Conservation (phyloP, 805 yeast species). For the Wickerhamomyces strasburgensis region DNA sequence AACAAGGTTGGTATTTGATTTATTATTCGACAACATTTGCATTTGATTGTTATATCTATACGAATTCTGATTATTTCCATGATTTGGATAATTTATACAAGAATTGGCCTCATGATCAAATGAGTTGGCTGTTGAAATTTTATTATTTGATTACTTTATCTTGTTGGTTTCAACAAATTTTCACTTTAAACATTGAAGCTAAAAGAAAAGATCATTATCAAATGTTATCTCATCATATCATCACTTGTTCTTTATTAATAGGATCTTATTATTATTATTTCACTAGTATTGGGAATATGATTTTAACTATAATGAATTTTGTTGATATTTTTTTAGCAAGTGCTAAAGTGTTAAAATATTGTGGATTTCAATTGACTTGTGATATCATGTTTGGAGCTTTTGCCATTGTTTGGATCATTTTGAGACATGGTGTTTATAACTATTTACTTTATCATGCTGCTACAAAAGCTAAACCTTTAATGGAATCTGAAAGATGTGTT, state of each 20-base stretch:
- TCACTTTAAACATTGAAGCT: constrained; percentile 72
- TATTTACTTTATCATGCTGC: constrained; percentile 59
- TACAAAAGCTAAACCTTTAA: constrained; percentile 38
- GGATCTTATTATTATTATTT: constrained; percentile 75
- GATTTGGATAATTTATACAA: constrained; percentile 54
- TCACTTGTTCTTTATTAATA: constrained; percentile 60
- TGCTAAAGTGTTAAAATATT: constrained; percentile 76
- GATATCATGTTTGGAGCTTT: constrained; percentile 67
- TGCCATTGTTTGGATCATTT: constrained; percentile 59
- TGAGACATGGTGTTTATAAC: constrained; percentile 72
- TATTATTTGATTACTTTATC: constrained; percentile 73
- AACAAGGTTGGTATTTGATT: constrained; percentile 74
- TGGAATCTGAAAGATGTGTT: constrained; percentile 42
- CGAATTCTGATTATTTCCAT: constrained; percentile 51
- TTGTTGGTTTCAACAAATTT: constrained; percentile 75
- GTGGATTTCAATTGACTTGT: constrained; percentile 55
- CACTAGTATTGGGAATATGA: constrained; percentile 72
- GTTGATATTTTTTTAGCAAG: constrained; percentile 67
- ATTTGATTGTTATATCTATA: constrained; percentile 54
- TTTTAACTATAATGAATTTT: constrained; percentile 75
- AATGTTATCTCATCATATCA: constrained; percentile 86
- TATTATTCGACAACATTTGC: constrained; percentile 54
- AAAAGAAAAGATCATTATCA: constrained; percentile 78
- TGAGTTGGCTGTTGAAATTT: constrained; percentile 49
- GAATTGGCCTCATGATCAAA: constrained; percentile 70